Evolutionary conservation across 805 yeast genomes (phyloP).

Genomic region (Saccharomycopsis babjevae): DNA sequence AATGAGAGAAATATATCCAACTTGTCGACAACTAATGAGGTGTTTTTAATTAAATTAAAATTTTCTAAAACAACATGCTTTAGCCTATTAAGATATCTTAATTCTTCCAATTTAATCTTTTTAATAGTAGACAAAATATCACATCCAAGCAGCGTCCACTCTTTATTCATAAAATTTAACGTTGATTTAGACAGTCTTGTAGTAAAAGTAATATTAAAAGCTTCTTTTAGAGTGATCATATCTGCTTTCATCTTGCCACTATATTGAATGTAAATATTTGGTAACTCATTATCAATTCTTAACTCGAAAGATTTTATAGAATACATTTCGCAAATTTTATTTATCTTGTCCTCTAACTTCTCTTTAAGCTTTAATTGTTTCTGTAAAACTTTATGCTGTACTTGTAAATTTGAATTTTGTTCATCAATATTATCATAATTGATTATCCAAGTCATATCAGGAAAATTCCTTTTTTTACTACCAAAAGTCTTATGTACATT

Average conservation of each 20-base stretch:
- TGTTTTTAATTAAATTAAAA: constrained; percentile 37
- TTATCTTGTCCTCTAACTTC: constrained; percentile 16
- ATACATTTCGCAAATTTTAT: neutral
- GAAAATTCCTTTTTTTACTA: constrained; percentile 7
- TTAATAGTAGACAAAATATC: constrained; percentile 35
- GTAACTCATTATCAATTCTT: constrained; percentile 16
- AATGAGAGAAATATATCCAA: constrained; percentile 69
- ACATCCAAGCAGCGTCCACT: constrained; percentile 46
- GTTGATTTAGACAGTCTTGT: constrained; percentile 23
- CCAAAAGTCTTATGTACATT: neutral
- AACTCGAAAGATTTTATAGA: constrained; percentile 12
- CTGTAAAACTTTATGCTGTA: constrained; percentile 28
- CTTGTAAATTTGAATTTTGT: constrained; percentile 20
- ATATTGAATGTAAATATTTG: constrained; percentile 15
- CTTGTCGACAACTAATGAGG: constrained; percentile 46
- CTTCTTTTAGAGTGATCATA: neutral
- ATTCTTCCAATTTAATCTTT: constrained; percentile 47
- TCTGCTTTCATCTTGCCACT: constrained; percentile 9
- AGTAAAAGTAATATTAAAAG: constrained; percentile 20
- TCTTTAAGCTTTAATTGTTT: constrained; percentile 23
- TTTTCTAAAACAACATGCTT: constrained; percentile 35
- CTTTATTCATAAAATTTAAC: constrained; percentile 34
- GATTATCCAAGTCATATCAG: constrained; percentile 27
- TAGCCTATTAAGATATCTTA: constrained; percentile 38
- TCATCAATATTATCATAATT: constrained; percentile 25